Conservation (phyloP, 2,329 filamentous ascomycete species). For the Trichophyton mentagrophytes region DNA sequence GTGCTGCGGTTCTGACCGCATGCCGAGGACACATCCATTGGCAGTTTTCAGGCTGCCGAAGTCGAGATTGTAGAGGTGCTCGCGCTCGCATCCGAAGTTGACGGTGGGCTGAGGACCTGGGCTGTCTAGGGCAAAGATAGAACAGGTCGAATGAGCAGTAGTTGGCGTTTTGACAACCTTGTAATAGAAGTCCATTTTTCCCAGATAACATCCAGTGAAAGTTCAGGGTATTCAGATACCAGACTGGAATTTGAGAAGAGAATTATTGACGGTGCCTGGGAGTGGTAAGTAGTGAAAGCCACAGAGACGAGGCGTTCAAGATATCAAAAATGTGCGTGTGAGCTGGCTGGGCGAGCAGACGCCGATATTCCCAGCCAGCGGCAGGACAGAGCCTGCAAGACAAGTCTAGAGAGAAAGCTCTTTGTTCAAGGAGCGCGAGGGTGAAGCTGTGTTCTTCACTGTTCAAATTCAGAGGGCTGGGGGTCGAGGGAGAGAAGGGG, state of each 20-base stretch:
- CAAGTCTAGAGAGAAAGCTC: not conserved
- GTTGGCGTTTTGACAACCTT: not conserved
- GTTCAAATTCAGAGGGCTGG: not conserved
- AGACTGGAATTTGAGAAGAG: not conserved
- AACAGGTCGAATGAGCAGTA: slow-evolving; percentile 9
- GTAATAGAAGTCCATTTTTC: not conserved
- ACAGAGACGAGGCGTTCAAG: not conserved
- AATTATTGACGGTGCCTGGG: not conserved
- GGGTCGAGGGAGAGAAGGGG: too few relatives aligned
- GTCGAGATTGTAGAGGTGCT: not conserved
- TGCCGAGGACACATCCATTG: not conserved
- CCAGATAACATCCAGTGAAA: not conserved
- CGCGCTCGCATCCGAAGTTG: not conserved
- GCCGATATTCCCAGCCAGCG: not conserved
- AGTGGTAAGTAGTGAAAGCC: not conserved
- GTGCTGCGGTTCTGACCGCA: not conserved
- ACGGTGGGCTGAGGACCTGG: not conserved
- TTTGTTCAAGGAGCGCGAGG: not conserved
- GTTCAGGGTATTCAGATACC: not conserved
- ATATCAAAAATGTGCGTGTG: not conserved
- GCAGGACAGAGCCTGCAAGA: not conserved
- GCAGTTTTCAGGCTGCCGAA: not conserved
- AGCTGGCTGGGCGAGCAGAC: not conserved
- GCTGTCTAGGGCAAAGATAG: slow-evolving; percentile 5
- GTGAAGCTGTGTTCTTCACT: not conserved